Conservation (phyloP, 768 basidiomycete genomes). For the Punctularia strigosozonata region DNA sequence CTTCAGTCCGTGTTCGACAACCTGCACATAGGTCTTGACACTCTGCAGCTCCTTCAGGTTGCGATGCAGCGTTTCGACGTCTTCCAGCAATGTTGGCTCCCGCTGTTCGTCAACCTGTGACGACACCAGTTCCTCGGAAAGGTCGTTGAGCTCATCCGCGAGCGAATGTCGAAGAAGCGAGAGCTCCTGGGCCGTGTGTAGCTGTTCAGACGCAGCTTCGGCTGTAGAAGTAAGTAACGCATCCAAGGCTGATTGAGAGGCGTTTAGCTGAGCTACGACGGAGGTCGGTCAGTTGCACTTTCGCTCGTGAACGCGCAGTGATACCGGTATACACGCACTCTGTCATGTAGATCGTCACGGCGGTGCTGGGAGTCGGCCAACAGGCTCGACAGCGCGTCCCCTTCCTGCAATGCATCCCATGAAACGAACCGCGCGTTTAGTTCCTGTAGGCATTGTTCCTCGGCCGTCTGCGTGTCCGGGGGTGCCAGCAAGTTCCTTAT, state of each 20-base stretch:
- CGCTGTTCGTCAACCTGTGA: slow-evolving; percentile 28
- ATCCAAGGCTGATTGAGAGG: slow-evolving; percentile 38
- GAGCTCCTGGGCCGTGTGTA: slow-evolving; percentile 59
- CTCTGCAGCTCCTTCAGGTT: slow-evolving; percentile 67
- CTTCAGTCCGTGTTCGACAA: slow-evolving; percentile 57
- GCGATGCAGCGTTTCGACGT: slow-evolving; percentile 69
- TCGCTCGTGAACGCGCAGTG: neutral
- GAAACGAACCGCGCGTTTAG: neutral
- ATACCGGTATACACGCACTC: too few species aligned
- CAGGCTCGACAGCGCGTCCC: neutral
- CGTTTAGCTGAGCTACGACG: slow-evolving; percentile 44
- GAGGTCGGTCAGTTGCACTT: slow-evolving; percentile 4
- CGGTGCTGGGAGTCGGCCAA: neutral
- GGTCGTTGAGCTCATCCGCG: slow-evolving; percentile 61
- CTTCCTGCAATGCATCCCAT: neutral
- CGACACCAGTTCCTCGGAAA: slow-evolving; percentile 56
- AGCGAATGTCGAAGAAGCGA: slow-evolving; percentile 68
- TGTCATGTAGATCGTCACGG: slow-evolving; percentile 11
- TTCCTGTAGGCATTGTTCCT: neutral
- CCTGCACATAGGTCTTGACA: slow-evolving; percentile 63
- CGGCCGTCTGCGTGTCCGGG: neutral
- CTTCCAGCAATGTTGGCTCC: slow-evolving; percentile 63
- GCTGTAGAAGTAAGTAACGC: slow-evolving; percentile 37
- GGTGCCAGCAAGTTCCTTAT: neutral
- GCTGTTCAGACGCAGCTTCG: slow-evolving; percentile 30